These are phyloP conservation scores for Phellopilus nigrolimitatus DNA, from an alignment of 1,284 basidiomycete species.

Conservation along the genomic window DNA sequence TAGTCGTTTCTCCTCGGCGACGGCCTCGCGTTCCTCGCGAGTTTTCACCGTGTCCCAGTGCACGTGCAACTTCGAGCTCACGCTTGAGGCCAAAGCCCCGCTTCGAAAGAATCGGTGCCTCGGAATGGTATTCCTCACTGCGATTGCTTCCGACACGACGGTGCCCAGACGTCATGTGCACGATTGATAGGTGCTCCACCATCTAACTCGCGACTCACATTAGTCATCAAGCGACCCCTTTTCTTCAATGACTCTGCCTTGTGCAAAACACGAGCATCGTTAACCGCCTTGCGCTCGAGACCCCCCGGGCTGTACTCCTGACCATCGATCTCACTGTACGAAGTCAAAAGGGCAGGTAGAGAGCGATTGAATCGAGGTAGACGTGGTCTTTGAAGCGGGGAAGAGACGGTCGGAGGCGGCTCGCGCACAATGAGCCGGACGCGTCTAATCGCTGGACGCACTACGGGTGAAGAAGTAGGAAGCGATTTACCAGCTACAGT, in stretches of 20 bases:
- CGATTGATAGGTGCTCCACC: neutral
- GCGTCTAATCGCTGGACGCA: conserved; percentile 42
- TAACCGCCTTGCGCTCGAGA: conserved; percentile 40
- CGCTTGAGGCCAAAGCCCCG: conserved; percentile 6
- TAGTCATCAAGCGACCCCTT: conserved; percentile 31
- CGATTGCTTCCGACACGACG: conserved; percentile 32
- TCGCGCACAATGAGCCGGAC: conserved; percentile 65
- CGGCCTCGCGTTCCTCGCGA: conserved; percentile 55
- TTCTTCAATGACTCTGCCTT: conserved; percentile 41
- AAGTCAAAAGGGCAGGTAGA: conserved; percentile 50
- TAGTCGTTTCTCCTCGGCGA: conserved; percentile 65
- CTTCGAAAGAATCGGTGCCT: conserved; percentile 12
- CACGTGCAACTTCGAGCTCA: conserved; percentile 23
- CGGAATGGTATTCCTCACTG: conserved; percentile 7
- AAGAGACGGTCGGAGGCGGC: conserved; percentile 55
- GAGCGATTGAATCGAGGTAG: conserved; percentile 48
- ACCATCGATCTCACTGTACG: conserved; percentile 50
- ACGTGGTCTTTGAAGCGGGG: conserved; percentile 62
- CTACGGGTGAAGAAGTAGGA: neutral
- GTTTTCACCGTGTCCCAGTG: conserved; percentile 73
- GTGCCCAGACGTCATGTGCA: conserved; percentile 47
- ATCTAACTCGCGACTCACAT: conserved; percentile 5
- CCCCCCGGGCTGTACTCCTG: conserved; percentile 42
- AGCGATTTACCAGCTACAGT: conserved; percentile 16
- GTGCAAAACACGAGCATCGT: conserved; percentile 51